Evolutionary conservation across 495 filamentous ascomycete species (phyloP).

Genomic region (Penicillium coffeae): DNA sequence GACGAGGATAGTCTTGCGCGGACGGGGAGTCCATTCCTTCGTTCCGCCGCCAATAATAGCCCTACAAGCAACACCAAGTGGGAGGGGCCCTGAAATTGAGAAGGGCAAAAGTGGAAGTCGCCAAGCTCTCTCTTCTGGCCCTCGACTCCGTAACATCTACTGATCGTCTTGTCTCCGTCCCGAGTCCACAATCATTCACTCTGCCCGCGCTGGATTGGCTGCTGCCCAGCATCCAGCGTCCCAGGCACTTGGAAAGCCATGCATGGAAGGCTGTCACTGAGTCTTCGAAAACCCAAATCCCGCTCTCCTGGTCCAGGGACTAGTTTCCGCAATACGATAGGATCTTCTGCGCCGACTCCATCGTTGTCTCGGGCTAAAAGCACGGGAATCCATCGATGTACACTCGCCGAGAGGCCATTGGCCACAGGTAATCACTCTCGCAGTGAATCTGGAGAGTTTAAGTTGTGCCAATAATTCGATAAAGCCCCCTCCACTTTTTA

Average conservation of each 20-base stretch:
- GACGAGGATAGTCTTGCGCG: no score
- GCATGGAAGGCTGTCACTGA: conserved; percentile 32
- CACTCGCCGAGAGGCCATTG: no score
- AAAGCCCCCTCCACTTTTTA: neutral
- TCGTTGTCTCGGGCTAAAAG: no score
- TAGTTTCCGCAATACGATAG: neutral
- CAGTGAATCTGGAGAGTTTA: neutral
- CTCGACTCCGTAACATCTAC: neutral
- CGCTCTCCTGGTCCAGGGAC: neutral
- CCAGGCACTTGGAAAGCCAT: conserved; percentile 14
- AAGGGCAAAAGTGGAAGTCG: conserved; percentile 4
- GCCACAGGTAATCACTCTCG: no score
- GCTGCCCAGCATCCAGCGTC: neutral
- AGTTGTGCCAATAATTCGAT: neutral
- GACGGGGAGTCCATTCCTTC: conserved; percentile 14
- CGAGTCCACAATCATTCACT: conserved; percentile 2
- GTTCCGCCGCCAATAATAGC: conserved; percentile 18
- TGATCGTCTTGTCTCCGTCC: no score
- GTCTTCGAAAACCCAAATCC: conserved; percentile 20
- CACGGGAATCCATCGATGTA: no score
- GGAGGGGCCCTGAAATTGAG: conserved; percentile 12
- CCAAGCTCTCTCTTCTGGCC: no score
- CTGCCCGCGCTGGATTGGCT: neutral
- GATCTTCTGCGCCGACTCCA: neutral
- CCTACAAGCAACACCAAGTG: neutral